Evolutionary conservation across 2,329 filamentous ascomycete species (phyloP).

Genomic region (Alternaria sp.): DNA sequence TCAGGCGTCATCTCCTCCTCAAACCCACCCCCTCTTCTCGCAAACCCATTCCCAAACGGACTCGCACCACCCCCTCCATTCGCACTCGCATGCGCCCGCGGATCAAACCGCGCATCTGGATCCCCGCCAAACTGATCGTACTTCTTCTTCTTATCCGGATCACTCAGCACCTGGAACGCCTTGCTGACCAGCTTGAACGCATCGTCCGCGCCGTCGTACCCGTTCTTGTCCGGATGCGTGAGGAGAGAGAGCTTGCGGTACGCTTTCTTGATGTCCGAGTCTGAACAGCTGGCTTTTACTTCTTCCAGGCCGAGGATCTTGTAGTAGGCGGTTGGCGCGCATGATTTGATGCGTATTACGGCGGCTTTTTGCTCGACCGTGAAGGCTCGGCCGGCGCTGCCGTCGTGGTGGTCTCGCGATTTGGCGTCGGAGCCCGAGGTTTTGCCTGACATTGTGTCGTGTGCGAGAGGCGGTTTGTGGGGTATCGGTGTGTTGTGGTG

Average conservation of each 20-base stretch:
- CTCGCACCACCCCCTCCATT: constrained; percentile 56
- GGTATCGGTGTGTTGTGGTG: constrained; percentile 4
- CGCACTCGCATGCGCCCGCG: constrained; percentile 58
- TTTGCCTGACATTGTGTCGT: constrained; percentile 50
- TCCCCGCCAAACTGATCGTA: constrained; percentile 91
- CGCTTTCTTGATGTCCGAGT: constrained; percentile 94
- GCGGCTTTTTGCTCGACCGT: constrained; percentile 91
- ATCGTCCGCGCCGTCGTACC: constrained; percentile 92
- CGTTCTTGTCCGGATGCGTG: constrained; percentile 99
- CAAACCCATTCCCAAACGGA: constrained; percentile 67
- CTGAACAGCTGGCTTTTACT: constrained; percentile 69
- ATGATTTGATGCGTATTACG: constrained; percentile 86
- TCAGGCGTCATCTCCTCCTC: constrained; percentile 95
- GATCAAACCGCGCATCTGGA: constrained; percentile 84
- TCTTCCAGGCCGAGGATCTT: constrained; percentile 83
- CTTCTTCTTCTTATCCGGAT: constrained; percentile 89
- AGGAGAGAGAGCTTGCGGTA: constrained; percentile 93
- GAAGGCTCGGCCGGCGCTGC: constrained; percentile 76
- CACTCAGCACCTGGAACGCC: constrained; percentile 90
- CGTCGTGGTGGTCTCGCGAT: constrained; percentile 73
- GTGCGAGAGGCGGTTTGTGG: constrained; percentile 9
- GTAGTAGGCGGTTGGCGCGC: constrained; percentile 87
- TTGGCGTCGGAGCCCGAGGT: constrained; percentile 52
- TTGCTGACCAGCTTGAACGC: constrained; percentile 98
- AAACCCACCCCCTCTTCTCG: constrained; percentile 69